These are phyloP conservation scores for Yamadazyma paraphyllophila DNA, from an alignment of 805 yeast genomes.

Conservation along the genomic window DNA sequence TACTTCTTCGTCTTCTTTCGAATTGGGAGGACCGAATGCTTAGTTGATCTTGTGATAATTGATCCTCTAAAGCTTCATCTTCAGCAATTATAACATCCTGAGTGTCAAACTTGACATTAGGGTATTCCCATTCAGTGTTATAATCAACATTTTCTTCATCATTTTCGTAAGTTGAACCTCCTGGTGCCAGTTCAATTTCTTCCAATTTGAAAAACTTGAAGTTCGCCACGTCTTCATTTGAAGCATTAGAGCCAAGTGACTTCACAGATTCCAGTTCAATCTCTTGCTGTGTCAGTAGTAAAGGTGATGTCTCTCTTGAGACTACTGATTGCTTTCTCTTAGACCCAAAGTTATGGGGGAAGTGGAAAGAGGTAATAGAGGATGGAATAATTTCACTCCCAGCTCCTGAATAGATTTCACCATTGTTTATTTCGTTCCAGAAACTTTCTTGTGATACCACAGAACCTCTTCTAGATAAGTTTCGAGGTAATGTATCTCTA, in stretches of 20 bases:
- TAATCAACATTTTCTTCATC: conserved; percentile 60
- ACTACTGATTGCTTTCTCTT: conserved; percentile 14
- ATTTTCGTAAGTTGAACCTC: conserved; percentile 73
- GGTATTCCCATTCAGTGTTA: conserved; percentile 71
- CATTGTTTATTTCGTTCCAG: conserved; percentile 55
- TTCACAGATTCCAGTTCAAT: conserved; percentile 32
- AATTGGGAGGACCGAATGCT: conserved; percentile 12
- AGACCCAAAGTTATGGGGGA: conserved; percentile 52
- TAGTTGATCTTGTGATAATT: conserved; percentile 9
- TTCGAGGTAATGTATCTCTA: conserved; percentile 22
- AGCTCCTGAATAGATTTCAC: conserved; percentile 77
- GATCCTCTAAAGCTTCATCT: conserved; percentile 3
- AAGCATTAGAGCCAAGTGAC: conserved; percentile 35
- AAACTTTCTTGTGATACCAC: conserved; percentile 31
- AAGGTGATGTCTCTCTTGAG: conserved; percentile 36
- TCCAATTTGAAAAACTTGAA: conserved; percentile 83
- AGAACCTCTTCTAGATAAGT: conserved; percentile 29
- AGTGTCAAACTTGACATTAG: conserved; percentile 25
- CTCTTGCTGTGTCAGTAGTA: conserved; percentile 24
- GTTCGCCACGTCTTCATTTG: conserved; percentile 38
- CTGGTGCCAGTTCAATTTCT: conserved; percentile 84
- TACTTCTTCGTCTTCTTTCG: conserved; percentile 15
- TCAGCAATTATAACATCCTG: conserved; percentile 6
- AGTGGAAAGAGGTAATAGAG: conserved; percentile 74
- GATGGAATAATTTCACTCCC: conserved; percentile 75